phyloP scores from a whole-genome alignment of 768 basidiomycete species.

The Mycena capillaripes region DNA sequence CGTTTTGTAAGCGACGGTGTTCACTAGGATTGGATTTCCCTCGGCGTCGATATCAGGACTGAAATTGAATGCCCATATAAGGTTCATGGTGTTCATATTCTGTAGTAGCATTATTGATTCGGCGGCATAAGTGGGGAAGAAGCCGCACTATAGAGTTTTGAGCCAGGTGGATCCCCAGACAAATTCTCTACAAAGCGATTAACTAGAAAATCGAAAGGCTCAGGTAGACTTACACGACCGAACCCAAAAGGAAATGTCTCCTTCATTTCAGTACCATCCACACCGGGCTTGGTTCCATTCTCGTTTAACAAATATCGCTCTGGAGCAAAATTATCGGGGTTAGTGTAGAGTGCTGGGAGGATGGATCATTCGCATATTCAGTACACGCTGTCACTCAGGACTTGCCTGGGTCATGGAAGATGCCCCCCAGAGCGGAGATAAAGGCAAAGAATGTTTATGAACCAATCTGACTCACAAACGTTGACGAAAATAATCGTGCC shows the following conservation, averaged over 20 bases:
- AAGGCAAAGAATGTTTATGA: background rate
- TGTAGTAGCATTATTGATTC: background rate
- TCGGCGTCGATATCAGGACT: background rate
- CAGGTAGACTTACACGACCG: background rate
- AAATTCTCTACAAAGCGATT: background rate
- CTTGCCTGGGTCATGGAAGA: background rate
- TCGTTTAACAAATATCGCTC: background rate
- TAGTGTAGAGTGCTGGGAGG: background rate
- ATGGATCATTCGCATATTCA: no score
- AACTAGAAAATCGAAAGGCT: background rate
- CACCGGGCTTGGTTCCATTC: conserved; percentile 1
- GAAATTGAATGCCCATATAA: conserved; percentile 14
- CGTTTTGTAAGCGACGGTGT: background rate
- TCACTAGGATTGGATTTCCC: background rate
- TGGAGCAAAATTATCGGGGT: background rate
- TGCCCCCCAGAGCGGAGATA: background rate
- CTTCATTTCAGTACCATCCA: background rate
- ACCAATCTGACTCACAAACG: background rate
- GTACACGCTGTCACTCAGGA: background rate
- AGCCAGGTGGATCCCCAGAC: background rate
- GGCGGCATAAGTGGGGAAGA: no score
- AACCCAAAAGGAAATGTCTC: background rate
- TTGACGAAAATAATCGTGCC: background rate
- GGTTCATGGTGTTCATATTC: conserved; percentile 9
- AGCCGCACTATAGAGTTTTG: conserved; percentile 2